Evolutionary conservation across 2,329 filamentous ascomycete species (phyloP), one percentile per base, ranked within the genome.

Genomic region (Aspergillus vadensis): DNA sequence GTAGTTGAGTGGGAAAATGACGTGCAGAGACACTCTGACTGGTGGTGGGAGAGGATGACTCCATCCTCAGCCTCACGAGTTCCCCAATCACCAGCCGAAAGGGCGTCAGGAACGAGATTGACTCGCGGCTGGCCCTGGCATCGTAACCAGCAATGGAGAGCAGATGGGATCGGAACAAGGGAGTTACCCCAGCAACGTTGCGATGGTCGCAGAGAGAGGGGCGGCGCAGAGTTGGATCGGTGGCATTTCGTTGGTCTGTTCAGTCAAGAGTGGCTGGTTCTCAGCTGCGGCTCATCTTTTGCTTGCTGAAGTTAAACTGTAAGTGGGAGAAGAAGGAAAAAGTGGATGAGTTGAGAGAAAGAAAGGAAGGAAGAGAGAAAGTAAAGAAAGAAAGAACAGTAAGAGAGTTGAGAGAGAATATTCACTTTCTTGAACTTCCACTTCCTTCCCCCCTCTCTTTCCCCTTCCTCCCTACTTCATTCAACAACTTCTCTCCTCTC

Each of bases 111-210:
- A 48, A 51, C 23, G 41, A 48, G 61, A 63, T 65, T 32, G 38
- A 57, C 39, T 58, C 41, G 55, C 32, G 58, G 51, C 36, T 51
- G 25, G 32, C 57, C 55, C 47, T 51, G 52, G 30, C 57, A 59
- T 57, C 27, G 49, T 52, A 38, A 39, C 51, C 43, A 36, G 52
- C 23, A 38, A 43, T 32, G 27, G 50, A 39, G 41, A 23, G 55
- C 12, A 44, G 58, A 59, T 57, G 25, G 51, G 61, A 61, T 59
- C 58, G 51, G 54, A 58, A 49, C 25, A 64, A 66, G 66, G 66
- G 62, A 68, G 66, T 68, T 68, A 60, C 62, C 58, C 43, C 60
- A 64, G 65, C 57, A 68, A 68, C 65, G 49, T 36, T 10, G 41
- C 23, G 19, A 19, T 19, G 49, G 21, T 21, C 23, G 48, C 32